Evolutionary conservation across 1,139 yeast genomes (phyloP).

Genomic region (Lodderomyces metapsilosis): DNA sequence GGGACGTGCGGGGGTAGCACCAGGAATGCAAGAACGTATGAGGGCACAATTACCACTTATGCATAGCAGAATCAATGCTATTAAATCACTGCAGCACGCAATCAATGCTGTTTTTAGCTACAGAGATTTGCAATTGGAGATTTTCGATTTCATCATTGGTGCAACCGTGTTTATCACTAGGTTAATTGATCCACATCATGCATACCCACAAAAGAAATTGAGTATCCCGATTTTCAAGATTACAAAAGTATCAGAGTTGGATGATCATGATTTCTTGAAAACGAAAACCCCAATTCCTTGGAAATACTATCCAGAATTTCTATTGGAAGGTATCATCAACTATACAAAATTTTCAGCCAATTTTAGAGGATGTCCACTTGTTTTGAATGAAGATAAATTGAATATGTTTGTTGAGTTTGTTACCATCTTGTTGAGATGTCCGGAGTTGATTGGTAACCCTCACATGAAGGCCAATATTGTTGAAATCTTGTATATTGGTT

Average conservation of each 20-base stretch:
- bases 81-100: constrained; percentile 50
- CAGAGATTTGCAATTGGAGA: constrained; percentile 55
- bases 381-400: constrained; percentile 49
- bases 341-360: constrained; percentile 67
- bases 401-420: constrained; percentile 68
- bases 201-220: constrained; percentile 57
- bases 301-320: constrained; percentile 81
- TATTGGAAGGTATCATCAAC: constrained; percentile 79
- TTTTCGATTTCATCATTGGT: constrained; percentile 77
- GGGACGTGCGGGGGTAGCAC: constrained; percentile 19
- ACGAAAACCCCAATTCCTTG: constrained; percentile 72
- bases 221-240: constrained; percentile 66
- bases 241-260: constrained; percentile 47
- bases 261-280: constrained; percentile 67
- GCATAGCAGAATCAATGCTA: constrained; percentile 35
- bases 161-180: constrained; percentile 69
- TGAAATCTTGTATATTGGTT: constrained; percentile 77
- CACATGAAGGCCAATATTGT: constrained; percentile 85
- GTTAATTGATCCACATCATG: constrained; percentile 68
- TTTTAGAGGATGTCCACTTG: constrained; percentile 59
- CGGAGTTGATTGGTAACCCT: constrained; percentile 86
- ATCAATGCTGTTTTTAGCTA: constrained; percentile 60
- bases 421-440: constrained; percentile 75
- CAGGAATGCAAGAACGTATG: constrained; percentile 27
- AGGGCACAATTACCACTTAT: constrained; percentile 45